Percentiles rank a stretch among this genome's conserved stretches.
phyloP scores from a whole-genome alignment of 805 yeast species.

The Candida dajiaensis region DNA sequence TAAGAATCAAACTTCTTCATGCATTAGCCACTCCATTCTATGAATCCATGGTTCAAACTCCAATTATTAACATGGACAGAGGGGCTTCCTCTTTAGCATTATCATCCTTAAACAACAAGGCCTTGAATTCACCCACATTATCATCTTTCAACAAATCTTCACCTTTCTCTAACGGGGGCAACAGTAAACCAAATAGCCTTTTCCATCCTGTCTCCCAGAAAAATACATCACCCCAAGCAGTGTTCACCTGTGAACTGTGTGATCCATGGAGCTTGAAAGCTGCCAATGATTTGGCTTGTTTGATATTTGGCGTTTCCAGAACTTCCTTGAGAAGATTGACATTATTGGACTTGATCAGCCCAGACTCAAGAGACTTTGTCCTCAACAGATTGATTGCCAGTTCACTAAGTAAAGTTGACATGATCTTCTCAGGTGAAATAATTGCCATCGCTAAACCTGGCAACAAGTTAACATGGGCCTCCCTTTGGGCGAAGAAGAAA shows the following conservation, averaged over 20 bases:
- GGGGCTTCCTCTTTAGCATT: slow-evolving; percentile 28
- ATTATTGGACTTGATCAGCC: slow-evolving; percentile 70
- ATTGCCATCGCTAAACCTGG: slow-evolving; percentile 73
- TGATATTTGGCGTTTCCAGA: slow-evolving; percentile 77
- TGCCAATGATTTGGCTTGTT: slow-evolving; percentile 84
- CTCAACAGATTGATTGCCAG: slow-evolving; percentile 43
- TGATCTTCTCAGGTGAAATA: slow-evolving; percentile 77
- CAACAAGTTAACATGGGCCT: slow-evolving; percentile 69
- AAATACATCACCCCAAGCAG: slow-evolving; percentile 72
- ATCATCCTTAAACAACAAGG: slow-evolving; percentile 17
- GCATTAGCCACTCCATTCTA: slow-evolving; percentile 65
- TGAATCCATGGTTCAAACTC: slow-evolving; percentile 23
- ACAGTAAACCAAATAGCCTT: slow-evolving; percentile 31
- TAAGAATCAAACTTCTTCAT: slow-evolving; percentile 41
- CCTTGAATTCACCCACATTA: slow-evolving; percentile 8
- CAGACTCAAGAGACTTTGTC: slow-evolving; percentile 69
- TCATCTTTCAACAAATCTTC: background rate
- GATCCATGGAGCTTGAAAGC: slow-evolving; percentile 80
- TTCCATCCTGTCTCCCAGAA: slow-evolving; percentile 68
- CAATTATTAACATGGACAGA: slow-evolving; percentile 20
- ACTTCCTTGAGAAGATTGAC: slow-evolving; percentile 55
- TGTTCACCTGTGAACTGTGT: slow-evolving; percentile 68
- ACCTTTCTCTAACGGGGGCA: slow-evolving; percentile 8
- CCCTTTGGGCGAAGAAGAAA: slow-evolving; percentile 83
- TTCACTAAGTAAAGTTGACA: slow-evolving; percentile 29